A percentile compares a stretch with the other conserved stretches of the same genome.
Evolutionary conservation across 2,329 filamentous ascomycete species (phyloP).

Genomic region (Paecilomyces sp.): DNA sequence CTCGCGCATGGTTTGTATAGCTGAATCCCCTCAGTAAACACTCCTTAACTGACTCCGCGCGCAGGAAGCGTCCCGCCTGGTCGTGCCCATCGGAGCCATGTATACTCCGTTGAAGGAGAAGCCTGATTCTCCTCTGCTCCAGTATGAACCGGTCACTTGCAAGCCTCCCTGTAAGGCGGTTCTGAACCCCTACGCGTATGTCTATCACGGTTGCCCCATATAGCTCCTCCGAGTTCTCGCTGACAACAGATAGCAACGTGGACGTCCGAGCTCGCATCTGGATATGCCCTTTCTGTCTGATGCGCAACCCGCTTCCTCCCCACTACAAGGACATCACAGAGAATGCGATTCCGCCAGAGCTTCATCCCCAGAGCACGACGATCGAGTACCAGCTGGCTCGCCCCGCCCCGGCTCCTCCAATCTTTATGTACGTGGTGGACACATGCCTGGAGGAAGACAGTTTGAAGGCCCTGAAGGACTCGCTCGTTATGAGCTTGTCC

Average conservation of each 20-base stretch:
- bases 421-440: constrained; percentile 62
- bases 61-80: constrained; percentile 86
- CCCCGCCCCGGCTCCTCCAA: constrained; percentile 58
- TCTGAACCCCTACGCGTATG: constrained; percentile 92
- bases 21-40: constrained; percentile 8
- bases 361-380: constrained; percentile 58
- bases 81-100: constrained; percentile 90
- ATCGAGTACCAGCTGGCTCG: constrained; percentile 59
- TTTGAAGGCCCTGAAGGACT: constrained; percentile 59
- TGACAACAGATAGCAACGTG: constrained; percentile 45
- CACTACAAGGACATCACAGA: constrained; percentile 65
- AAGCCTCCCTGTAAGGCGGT: constrained; percentile 93
- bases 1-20: constrained; percentile 74
- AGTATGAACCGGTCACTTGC: constrained; percentile 96
- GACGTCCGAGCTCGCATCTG: constrained; percentile 60
- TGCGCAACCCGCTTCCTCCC: constrained; percentile 57
- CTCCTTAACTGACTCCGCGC: constrained; percentile 9
- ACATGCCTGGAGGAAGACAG: constrained; percentile 64
- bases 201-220: constrained; percentile 5
- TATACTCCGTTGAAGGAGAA: constrained; percentile 97
- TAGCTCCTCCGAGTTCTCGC: constrained; percentile 6
- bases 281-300: constrained; percentile 64
- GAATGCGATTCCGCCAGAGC: constrained; percentile 58
- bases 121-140: constrained; percentile 73
- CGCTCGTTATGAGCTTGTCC: constrained; percentile 59